Evolutionary conservation across 1,284 basidiomycete genomes (phyloP).

Genomic region (Cerrena zonata): DNA sequence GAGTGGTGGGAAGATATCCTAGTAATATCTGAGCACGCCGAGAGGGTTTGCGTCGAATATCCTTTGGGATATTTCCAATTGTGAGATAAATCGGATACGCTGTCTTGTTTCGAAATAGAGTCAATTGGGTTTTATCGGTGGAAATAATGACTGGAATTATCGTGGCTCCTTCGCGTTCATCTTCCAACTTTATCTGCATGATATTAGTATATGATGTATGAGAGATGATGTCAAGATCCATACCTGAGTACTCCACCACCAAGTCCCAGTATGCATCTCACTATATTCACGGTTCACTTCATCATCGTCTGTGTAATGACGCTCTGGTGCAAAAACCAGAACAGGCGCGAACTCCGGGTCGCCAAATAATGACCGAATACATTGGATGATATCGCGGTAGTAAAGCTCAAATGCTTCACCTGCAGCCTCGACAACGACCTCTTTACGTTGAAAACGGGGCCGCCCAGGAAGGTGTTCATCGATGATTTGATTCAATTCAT

Average conservation of each 20-base stretch:
- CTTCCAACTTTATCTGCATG: conserved; percentile 23
- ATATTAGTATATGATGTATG: neutral
- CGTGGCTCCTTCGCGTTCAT: conserved; percentile 28
- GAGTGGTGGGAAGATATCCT: conserved; percentile 31
- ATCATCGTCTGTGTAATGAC: conserved; percentile 20
- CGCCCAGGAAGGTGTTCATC: conserved; percentile 25
- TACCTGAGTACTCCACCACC: conserved; percentile 14
- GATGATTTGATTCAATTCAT: conserved; percentile 28
- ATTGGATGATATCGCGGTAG: conserved; percentile 26
- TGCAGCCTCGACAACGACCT: conserved; percentile 16
- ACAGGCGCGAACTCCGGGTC: conserved; percentile 20
- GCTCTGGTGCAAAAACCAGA: conserved; percentile 20
- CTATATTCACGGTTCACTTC: conserved; percentile 8
- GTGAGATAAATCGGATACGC: conserved; percentile 40
- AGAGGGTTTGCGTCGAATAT: conserved; percentile 38
- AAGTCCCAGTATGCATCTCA: conserved; percentile 21
- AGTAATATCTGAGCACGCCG: conserved; percentile 29
- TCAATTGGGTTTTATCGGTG: no score
- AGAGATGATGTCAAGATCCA: neutral
- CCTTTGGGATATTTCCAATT: conserved; percentile 39
- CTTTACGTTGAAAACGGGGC: conserved; percentile 17
- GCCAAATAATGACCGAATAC: conserved; percentile 21
- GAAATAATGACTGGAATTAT: conserved; percentile 36
- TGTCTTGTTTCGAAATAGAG: conserved; percentile 33
- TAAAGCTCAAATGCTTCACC: conserved; percentile 24